Percentiles rank a stretch among this genome's conserved stretches.
phyloP scores from a whole-genome alignment of 2,329 filamentous ascomycete genomes.

The Niveomyces coronatus region DNA sequence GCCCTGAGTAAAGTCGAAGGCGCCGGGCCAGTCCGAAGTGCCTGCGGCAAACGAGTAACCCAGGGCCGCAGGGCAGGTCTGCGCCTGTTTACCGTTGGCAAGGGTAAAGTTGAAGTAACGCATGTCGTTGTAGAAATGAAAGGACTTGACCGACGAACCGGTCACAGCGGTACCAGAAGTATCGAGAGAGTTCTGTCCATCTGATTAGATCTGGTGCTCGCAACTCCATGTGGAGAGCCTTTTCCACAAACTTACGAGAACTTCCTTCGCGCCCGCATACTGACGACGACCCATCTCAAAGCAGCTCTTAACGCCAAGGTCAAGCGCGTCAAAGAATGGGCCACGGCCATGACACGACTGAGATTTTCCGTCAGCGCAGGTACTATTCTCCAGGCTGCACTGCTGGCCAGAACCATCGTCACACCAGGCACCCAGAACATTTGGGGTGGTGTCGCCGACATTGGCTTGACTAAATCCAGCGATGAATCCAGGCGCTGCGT shows the following conservation, averaged over 20 bases:
- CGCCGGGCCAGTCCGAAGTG: constrained; percentile 82
- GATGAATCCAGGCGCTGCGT: constrained; percentile 59
- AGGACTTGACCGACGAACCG: constrained; percentile 61
- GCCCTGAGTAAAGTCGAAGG: constrained; percentile 90
- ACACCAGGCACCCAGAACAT: constrained; percentile 78
- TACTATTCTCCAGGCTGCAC: constrained; percentile 74
- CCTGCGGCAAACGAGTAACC: constrained; percentile 91
- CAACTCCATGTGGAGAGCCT: background rate
- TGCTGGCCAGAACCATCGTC: constrained; percentile 67
- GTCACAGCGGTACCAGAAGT: constrained; percentile 38
- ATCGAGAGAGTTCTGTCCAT: constrained; percentile 43
- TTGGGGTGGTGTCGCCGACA: constrained; percentile 84
- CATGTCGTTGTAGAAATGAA: constrained; percentile 82
- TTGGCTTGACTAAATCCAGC: constrained; percentile 89
- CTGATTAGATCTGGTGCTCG: background rate
- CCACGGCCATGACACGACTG: constrained; percentile 66
- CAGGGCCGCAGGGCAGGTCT: constrained; percentile 76
- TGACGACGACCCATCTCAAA: constrained; percentile 70
- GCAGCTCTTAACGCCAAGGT: constrained; percentile 63
- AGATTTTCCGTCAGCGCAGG: constrained; percentile 60
- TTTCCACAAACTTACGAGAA: constrained; percentile 24
- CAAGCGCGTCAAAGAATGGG: constrained; percentile 55
- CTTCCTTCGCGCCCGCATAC: constrained; percentile 44
- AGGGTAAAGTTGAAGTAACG: constrained; percentile 63
- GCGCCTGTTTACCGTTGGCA: constrained; percentile 58